These are phyloP conservation scores for Arxiozyma bovina DNA, from an alignment of 1,139 yeast genomes.

Conservation along the genomic window DNA sequence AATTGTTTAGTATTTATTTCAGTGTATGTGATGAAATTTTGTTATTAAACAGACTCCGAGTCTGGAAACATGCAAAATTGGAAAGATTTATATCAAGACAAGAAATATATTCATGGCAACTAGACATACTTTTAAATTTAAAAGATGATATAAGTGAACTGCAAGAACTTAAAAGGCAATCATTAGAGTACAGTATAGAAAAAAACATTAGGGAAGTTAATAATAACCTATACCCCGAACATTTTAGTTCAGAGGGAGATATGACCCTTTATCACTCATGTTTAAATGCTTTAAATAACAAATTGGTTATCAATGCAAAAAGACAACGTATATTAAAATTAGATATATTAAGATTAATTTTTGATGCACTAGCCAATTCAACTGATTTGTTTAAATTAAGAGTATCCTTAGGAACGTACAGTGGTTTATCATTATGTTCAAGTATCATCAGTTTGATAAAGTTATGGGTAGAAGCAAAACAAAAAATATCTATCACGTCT, in stretches of 20 bases:
- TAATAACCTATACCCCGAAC: neutral
- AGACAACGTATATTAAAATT: neutral
- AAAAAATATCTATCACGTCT: neutral
- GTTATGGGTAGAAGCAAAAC: slow-evolving; percentile 25
- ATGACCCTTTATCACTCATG: neutral
- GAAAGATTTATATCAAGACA: slow-evolving; percentile 39
- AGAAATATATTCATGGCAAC: slow-evolving; percentile 58
- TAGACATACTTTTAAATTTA: slow-evolving; percentile 48
- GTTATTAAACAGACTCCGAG: slow-evolving; percentile 45
- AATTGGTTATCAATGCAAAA: neutral
- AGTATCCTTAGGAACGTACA: slow-evolving; percentile 30
- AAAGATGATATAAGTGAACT: slow-evolving; percentile 40
- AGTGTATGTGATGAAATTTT: slow-evolving; percentile 54
- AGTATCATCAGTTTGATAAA: slow-evolving; percentile 37
- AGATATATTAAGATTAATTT: slow-evolving; percentile 33
- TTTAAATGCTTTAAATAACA: neutral
- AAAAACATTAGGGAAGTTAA: slow-evolving; percentile 25
- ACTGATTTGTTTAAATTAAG: slow-evolving; percentile 36
- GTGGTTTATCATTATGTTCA: slow-evolving; percentile 31
- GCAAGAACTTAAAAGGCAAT: slow-evolving; percentile 35
- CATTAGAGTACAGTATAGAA: slow-evolving; percentile 34
- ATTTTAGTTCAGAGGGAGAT: neutral
- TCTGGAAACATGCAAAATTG: slow-evolving; percentile 37
- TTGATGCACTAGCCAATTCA: slow-evolving; percentile 39
- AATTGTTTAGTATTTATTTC: slow-evolving; percentile 48